Evolutionary conservation across 306 rosid genomes (phyloP).

Genomic region (Psophocarpus tetragonolobus): DNA sequence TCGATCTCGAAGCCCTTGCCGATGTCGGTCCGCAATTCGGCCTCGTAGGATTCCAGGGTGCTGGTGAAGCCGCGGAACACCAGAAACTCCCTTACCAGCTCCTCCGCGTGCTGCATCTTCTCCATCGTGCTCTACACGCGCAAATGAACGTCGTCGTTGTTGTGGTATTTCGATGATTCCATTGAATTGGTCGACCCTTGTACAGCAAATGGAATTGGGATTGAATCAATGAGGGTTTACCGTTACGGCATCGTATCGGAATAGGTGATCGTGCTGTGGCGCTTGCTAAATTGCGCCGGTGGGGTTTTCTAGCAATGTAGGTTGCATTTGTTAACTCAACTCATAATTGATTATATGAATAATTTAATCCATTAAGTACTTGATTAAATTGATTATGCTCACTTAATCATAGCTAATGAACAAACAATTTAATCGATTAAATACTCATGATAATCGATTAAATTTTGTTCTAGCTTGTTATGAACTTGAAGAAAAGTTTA

Average conservation of each 20-base stretch:
- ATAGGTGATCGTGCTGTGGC: neutral
- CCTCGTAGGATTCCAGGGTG: conserved; percentile 79
- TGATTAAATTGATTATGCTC: too few species aligned
- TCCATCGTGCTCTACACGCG: conserved; percentile 40
- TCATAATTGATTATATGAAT: too few species aligned
- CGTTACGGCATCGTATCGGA: neutral
- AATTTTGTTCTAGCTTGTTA: too few species aligned
- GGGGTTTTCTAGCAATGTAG: neutral
- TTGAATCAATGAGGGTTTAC: neutral
- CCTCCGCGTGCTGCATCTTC: conserved; percentile 92
- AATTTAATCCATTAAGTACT: too few species aligned
- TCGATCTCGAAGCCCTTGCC: conserved; percentile 79
- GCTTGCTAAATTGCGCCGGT: neutral
- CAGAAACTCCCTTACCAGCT: conserved; percentile 88
- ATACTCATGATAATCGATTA: too few species aligned
- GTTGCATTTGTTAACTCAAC: neutral
- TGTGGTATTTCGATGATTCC: neutral
- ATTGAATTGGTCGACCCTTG: neutral
- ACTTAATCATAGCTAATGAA: too few species aligned
- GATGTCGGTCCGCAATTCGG: conserved; percentile 72
- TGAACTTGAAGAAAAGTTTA: too few species aligned
- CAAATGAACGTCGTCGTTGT: neutral
- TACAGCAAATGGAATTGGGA: neutral
- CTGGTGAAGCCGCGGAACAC: conserved; percentile 85
- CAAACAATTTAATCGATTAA: too few species aligned